Percentiles rank a stretch among this genome's conserved stretches.
phyloP scores from a whole-genome alignment of 1,284 basidiomycete species.

The Cryptococcus maquisensis region DNA sequence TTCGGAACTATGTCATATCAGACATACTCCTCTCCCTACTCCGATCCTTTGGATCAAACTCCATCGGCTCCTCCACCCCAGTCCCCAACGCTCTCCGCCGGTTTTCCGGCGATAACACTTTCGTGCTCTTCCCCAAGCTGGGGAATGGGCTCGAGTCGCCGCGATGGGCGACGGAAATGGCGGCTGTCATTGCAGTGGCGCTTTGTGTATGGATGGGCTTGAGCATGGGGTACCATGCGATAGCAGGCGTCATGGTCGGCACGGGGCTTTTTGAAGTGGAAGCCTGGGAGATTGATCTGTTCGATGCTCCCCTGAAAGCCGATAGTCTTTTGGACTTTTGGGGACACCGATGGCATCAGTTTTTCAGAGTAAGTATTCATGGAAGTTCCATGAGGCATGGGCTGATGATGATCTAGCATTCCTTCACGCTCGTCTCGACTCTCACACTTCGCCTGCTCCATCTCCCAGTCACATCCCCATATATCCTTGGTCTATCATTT shows the following conservation, averaged over 20 bases:
- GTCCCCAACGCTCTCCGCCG: conserved; percentile 16
- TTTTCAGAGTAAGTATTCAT: conserved; percentile 37
- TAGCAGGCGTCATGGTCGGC: conserved; percentile 22
- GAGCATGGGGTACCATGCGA: conserved; percentile 34
- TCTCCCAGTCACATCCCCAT: conserved; percentile 19
- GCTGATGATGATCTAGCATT: conserved; percentile 25
- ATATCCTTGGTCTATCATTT: conserved; percentile 36
- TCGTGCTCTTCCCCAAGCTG: conserved; percentile 24
- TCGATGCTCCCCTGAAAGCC: conserved; percentile 35
- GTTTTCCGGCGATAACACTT: conserved; percentile 18
- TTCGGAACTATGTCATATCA: conserved; percentile 25
- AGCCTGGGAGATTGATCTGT: conserved; percentile 41
- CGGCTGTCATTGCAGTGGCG: conserved; percentile 24
- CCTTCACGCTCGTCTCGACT: conserved; percentile 37
- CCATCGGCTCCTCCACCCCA: conserved; percentile 18
- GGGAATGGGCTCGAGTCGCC: conserved; percentile 6
- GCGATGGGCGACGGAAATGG: conserved; percentile 12
- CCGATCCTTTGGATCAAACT: conserved; percentile 18
- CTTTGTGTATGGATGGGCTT: conserved; percentile 30
- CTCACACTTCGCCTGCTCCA: conserved; percentile 19
- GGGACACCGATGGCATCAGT: conserved; percentile 48
- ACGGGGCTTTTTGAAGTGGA: conserved; percentile 31
- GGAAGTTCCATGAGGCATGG: neutral
- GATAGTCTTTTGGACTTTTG: conserved; percentile 45
- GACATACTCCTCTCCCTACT: conserved; percentile 33